phyloP scores from a whole-genome alignment of 306 rosid species.

The Vicia villosa region DNA sequence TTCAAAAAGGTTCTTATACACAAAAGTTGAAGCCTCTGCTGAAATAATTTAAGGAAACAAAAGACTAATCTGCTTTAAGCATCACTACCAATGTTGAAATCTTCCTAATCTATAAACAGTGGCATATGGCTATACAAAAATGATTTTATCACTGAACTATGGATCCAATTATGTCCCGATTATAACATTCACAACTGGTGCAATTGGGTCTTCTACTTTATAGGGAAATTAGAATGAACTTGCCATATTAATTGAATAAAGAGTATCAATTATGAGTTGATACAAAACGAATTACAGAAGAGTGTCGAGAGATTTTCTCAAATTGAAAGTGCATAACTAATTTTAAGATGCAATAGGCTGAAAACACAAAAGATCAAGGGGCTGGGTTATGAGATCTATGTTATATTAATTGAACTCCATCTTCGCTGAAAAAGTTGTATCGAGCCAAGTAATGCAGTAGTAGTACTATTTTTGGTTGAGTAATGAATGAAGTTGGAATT shows the following conservation, averaged over 20 bases:
- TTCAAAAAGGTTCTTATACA: conserved; percentile 23
- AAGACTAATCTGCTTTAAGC: conserved; percentile 10
- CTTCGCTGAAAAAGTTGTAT: too few species aligned
- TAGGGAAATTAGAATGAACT: neutral
- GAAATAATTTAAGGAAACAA: conserved; percentile 16
- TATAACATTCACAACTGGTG: neutral
- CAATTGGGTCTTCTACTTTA: neutral
- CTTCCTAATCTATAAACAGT: conserved; percentile 18
- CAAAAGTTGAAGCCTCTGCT: conserved; percentile 1
- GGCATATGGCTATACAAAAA: conserved; percentile 6
- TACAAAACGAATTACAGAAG: neutral
- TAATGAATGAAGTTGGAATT: conserved; percentile 7
- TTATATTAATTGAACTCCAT: too few species aligned
- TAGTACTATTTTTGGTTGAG: conserved; percentile 29
- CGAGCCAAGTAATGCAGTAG: too few species aligned
- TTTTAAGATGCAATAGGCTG: conserved; percentile 12
- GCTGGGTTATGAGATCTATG: conserved; percentile 2
- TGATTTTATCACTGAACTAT: conserved; percentile 8
- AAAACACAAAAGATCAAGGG: neutral
- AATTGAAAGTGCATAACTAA: conserved; percentile 12
- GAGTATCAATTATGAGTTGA: neutral
- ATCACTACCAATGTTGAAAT: neutral
- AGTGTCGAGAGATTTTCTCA: conserved; percentile 18
- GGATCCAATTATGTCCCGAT: neutral
- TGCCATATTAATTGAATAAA: neutral